Evolutionary conservation across 169 alveolate genomes (phyloP).

Genomic region (Pseudocohnilembus persalinus): DNA sequence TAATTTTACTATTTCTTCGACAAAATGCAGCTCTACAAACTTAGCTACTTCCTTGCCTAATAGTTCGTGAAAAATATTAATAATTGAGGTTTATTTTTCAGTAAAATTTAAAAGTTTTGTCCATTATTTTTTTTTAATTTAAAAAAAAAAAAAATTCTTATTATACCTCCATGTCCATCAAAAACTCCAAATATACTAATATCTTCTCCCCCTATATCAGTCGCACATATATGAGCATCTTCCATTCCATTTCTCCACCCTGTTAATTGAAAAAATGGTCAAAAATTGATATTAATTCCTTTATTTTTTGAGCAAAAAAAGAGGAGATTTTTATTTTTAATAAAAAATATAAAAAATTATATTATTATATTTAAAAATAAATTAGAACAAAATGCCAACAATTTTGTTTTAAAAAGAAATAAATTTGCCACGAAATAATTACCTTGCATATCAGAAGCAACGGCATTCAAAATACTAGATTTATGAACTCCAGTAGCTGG

Average conservation of each 20-base stretch:
- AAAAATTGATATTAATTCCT: no score
- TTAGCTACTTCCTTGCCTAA: conserved; percentile 76
- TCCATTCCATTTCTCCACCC: conserved; percentile 86
- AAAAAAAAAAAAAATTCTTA: neutral
- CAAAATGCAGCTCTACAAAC: conserved; percentile 61
- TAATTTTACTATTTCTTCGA: conserved; percentile 57
- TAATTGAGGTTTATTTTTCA: neutral
- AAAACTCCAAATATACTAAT: conserved; percentile 66
- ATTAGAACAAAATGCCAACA: no score
- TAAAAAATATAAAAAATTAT: no score
- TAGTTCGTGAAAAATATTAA: neutral
- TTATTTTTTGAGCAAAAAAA: no score
- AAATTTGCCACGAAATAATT: no score
- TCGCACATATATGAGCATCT: conserved; percentile 73
- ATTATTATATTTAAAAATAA: no score
- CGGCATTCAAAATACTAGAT: neutral
- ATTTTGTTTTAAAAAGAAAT: no score
- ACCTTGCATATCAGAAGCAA: neutral
- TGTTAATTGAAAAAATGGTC: neutral
- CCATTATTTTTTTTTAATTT: neutral
- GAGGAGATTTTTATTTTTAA: no score
- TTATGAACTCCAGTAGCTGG: neutral
- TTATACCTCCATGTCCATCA: conserved; percentile 85
- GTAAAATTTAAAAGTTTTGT: neutral
- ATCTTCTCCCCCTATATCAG: conserved; percentile 30